Evolutionary conservation across 768 basidiomycete species (phyloP).

Genomic region (Plicaturopsis crispa): DNA sequence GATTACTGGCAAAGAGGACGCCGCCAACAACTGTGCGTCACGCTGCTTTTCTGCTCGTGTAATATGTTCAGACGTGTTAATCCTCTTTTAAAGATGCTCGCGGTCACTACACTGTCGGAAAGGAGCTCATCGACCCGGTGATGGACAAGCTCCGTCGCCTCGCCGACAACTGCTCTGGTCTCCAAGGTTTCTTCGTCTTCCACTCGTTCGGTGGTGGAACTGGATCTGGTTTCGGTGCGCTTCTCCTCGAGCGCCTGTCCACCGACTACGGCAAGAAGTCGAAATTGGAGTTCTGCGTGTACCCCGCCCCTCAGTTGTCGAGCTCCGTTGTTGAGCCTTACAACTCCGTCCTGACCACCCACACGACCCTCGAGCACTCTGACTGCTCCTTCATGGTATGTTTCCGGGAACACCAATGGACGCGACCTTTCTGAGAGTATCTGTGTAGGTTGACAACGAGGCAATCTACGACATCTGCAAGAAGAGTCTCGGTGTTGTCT

Average conservation of each 20-base stretch:
- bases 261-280: constrained; percentile 99
- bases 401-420: no score
- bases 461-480: constrained; percentile 77
- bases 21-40: constrained; percentile 94
- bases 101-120: constrained; percentile 97
- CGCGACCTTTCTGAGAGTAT: no score
- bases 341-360: constrained; percentile 94
- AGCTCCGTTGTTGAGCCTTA: constrained; percentile 98
- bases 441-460: constrained; percentile 69
- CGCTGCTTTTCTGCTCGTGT: constrained; percentile 10
- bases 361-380: constrained; percentile 97
- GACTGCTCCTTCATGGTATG: constrained; percentile 98
- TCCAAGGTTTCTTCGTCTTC: constrained; percentile 99
- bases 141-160: constrained; percentile 94
- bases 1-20: constrained; percentile 97
- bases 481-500: constrained; percentile 78
- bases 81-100: constrained; percentile 65
- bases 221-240: constrained; percentile 95
- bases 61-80: constrained; percentile 10
- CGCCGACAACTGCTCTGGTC: constrained; percentile 92
- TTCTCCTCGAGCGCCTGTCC: constrained; percentile 91
- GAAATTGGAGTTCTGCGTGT: constrained; percentile 96
- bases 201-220: constrained; percentile 99
- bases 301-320: constrained; percentile 88
- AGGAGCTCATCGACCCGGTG: constrained; percentile 93